These are phyloP conservation scores for Penicillium sp. DNA, from an alignment of 2,329 filamentous ascomycete species.

Conservation along the genomic window DNA sequence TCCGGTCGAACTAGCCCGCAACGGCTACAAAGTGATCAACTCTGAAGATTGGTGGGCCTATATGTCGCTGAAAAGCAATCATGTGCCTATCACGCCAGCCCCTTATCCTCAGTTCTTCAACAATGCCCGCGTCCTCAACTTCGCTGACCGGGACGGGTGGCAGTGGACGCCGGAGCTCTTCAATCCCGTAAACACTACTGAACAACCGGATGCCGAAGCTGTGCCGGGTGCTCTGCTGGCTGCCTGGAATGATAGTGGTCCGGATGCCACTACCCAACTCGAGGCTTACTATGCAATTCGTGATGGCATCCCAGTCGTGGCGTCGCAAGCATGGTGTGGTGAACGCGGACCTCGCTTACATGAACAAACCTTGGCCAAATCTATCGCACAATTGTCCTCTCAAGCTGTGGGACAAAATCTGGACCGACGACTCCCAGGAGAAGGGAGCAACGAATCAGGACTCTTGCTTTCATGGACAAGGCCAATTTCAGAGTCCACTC, in stretches of 20 bases:
- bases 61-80: conserved; percentile 49
- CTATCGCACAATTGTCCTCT: conserved; percentile 38
- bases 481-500: conserved; percentile 30
- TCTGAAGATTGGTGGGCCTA: conserved; percentile 50
- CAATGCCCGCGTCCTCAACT: conserved; percentile 42
- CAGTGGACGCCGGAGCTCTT: conserved; percentile 46
- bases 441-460: background rate
- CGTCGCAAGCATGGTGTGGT: conserved; percentile 48
- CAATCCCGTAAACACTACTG: conserved; percentile 41
- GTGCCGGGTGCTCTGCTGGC: conserved; percentile 45
- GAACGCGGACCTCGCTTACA: conserved; percentile 38
- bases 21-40: conserved; percentile 46
- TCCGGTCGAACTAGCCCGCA: conserved; percentile 39
- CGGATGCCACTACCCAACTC: conserved; percentile 44
- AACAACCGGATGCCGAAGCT: conserved; percentile 39
- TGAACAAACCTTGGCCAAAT: conserved; percentile 29
- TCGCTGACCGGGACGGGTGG: conserved; percentile 39
- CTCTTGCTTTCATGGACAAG: conserved; percentile 30
- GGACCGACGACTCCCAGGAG: conserved; percentile 24
- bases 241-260: conserved; percentile 50
- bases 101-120: conserved; percentile 44
- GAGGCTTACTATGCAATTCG: conserved; percentile 48
- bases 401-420: conserved; percentile 44
- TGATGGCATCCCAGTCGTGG: conserved; percentile 45
- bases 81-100: conserved; percentile 44